Percentiles rank a stretch among this genome's conserved stretches.
Evolutionary conservation across 1,284 basidiomycete genomes (phyloP).

Genomic region (Tilletia setariae): DNA sequence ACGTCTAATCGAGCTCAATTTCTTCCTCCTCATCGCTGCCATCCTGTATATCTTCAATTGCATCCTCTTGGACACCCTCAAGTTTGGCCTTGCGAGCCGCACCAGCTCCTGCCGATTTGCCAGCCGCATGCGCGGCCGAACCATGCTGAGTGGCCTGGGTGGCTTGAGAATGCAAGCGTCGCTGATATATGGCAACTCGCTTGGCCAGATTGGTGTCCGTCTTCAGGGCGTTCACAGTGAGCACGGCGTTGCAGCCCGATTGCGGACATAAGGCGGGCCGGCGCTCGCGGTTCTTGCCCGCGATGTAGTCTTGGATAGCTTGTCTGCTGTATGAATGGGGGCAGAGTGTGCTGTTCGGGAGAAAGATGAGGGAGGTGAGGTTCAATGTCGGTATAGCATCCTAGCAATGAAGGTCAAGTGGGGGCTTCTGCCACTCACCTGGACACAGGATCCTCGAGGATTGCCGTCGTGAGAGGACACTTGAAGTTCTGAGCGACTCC

Average conservation of each 20-base stretch:
- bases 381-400: background rate
- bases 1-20: constrained; percentile 6
- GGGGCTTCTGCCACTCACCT: background rate
- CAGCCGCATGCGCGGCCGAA: constrained; percentile 32
- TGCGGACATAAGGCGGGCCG: constrained; percentile 18
- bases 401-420: background rate
- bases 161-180: constrained; percentile 38
- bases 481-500: constrained; percentile 14
- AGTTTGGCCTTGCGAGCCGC: constrained; percentile 55
- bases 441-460: background rate
- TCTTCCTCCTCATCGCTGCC: constrained; percentile 11
- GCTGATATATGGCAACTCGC: constrained; percentile 31
- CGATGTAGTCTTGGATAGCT: constrained; percentile 16
- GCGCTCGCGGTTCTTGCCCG: background rate
- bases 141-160: constrained; percentile 33
- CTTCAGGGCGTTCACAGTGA: constrained; percentile 23
- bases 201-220: constrained; percentile 21
- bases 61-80: constrained; percentile 20
- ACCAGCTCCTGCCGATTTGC: constrained; percentile 51
- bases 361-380: background rate
- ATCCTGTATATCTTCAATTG: constrained; percentile 16
- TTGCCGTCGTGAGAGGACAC: constrained; percentile 12
- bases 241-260: constrained; percentile 30
- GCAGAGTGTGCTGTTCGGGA: constrained; percentile 2
- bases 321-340: constrained; percentile 12